These are phyloP conservation scores for Limnanthes douglasii DNA, from an alignment of 345 rosid genomes.

Conservation along the genomic window DNA sequence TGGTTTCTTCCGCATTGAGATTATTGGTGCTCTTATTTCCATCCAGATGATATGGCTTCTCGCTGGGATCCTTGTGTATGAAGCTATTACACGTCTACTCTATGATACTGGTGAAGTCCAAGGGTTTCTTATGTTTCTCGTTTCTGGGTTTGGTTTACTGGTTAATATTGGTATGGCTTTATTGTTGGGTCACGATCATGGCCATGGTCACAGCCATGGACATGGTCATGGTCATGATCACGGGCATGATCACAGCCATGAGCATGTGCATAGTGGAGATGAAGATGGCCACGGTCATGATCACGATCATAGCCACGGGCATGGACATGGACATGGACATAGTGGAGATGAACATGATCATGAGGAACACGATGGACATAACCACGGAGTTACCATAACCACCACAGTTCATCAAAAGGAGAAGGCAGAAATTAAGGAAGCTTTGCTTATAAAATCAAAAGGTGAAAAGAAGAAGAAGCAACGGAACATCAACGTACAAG, in stretches of 20 bases:
- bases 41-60: constrained; percentile 68
- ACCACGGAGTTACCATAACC: constrained; percentile 2
- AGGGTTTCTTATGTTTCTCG: constrained; percentile 46
- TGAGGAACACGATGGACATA: constrained; percentile 3
- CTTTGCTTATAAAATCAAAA: constrained; percentile 16
- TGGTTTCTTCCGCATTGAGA: constrained; percentile 53
- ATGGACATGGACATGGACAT: constrained; percentile 6
- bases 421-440: constrained; percentile 12
- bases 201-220: constrained; percentile 18
- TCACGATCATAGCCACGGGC: not conserved
- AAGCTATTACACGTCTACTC: constrained; percentile 45
- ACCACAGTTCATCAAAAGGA: constrained; percentile 14
- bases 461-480: constrained; percentile 21
- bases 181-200: constrained; percentile 43
- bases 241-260: constrained; percentile 9
- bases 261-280: constrained; percentile 11
- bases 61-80: constrained; percentile 51
- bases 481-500: constrained; percentile 42
- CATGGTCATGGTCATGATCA: constrained; percentile 17
- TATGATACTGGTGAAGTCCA: constrained; percentile 34
- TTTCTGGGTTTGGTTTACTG: constrained; percentile 44
- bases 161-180: constrained; percentile 48
- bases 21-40: constrained; percentile 48
- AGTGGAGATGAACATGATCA: constrained; percentile 1
- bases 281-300: constrained; percentile 6